Evolutionary conservation across 2,329 filamentous ascomycete species (phyloP), one percentile per base, ranked within the genome.

Genomic region (Fusarium dimerum): DNA sequence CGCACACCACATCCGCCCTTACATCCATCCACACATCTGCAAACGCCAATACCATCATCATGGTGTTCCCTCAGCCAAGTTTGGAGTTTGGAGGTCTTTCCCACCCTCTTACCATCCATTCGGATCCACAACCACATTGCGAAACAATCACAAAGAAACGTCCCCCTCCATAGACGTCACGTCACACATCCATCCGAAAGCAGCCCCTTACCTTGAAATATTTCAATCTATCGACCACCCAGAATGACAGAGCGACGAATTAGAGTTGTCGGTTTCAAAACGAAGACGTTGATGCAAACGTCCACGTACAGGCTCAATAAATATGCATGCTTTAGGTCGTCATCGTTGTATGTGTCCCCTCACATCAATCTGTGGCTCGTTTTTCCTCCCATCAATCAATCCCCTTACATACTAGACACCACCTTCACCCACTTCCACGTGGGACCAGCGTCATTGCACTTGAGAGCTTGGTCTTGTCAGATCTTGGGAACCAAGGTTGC

Each of bases 361-460:
- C 54, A 42, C 30, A 48, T 53, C 56, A 40, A 54, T 51, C 39
- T 36, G 32, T n/a, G 13, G 4, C 32, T 15, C 32, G 50, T 47
- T 45, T 45, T 42, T 45, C 51, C 40, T 40, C 17, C 45, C 40
- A 47, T 26, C 34, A 41, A 32, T 32, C 47, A 44, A 34, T 39
- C 20, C 20, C 30, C 45, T 26, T 29, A 29, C 43, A 26, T 26
- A 50, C 15, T 43, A 20, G 40, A 39, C 30, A 52, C 51, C 51
- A 51, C 46, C 53, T 48, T 48, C 42, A 47, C 52, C 49, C 41
- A 47, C 26, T 53, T 55, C 62, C 62, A 64, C 57, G 59, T 65
- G 62, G 32, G 50, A 55, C 54, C 49, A 60, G 53, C 54, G 50
- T 53, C 56, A 58, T 47, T 39, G 43, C 43, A 38, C 47, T 48